These are phyloP conservation scores for Pelargonium nanum DNA, from an alignment of 345 rosid genomes.

Conservation along the genomic window DNA sequence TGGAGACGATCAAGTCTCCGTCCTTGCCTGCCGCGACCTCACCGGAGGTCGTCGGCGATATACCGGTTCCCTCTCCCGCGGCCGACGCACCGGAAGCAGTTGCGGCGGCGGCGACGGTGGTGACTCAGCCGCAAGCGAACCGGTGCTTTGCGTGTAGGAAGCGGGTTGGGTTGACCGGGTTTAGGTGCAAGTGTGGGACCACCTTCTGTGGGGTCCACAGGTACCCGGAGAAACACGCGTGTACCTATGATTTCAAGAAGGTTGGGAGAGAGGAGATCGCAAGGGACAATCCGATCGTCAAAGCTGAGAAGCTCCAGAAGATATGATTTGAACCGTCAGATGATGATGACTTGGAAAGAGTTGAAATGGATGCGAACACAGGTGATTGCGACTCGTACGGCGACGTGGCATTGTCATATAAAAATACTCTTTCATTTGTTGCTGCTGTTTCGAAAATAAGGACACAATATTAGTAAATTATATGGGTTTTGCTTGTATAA, in stretches of 20 bases:
- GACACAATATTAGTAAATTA: too few species aligned
- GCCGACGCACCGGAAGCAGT: background rate
- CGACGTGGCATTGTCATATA: background rate
- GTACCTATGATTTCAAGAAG: conserved; percentile 69
- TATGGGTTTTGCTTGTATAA: background rate
- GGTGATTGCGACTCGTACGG: background rate
- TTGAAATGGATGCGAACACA: background rate
- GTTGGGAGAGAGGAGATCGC: conserved; percentile 56
- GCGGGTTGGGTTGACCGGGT: conserved; percentile 76
- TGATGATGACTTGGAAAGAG: background rate
- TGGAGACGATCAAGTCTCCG: background rate
- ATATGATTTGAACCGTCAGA: conserved; percentile 25
- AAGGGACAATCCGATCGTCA: conserved; percentile 64
- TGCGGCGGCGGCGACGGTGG: background rate
- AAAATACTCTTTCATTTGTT: too few species aligned
- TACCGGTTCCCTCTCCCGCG: background rate
- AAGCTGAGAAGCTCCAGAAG: conserved; percentile 65
- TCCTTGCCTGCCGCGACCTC: background rate
- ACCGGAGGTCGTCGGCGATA: background rate
- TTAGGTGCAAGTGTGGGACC: conserved; percentile 68
- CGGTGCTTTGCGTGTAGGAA: conserved; percentile 66
- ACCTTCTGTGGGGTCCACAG: conserved; percentile 72
- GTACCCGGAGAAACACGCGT: conserved; percentile 70
- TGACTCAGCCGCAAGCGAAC: conserved; percentile 17
- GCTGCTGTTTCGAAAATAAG: background rate